Evolutionary conservation across 352 stramenopile species (phyloP), one percentile per base, ranked within the genome.

Genomic region (Phytophthora cajani): DNA sequence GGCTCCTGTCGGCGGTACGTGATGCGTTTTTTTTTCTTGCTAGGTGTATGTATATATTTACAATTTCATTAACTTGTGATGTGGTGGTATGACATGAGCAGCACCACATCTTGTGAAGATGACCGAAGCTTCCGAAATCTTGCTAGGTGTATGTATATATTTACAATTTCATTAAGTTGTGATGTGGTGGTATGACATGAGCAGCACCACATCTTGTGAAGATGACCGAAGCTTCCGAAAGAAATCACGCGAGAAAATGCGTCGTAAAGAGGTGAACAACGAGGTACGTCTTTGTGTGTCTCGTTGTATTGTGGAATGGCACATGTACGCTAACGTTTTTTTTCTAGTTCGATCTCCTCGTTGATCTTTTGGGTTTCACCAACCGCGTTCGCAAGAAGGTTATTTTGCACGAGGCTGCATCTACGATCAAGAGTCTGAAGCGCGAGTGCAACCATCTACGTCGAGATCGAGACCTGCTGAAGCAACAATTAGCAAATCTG

Each of bases 161-260:
- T 44, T 44, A n/a, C 36, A 47, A 0, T 47, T 47, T 47, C 16
- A 23, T 46, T 42, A 52, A 49, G 23, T 17, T 30, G 6, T 68
- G 11, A 42, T 33, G 14, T 44, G 32, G 67, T 6, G 27, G 83
- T 79, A 25, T 82, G 74, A 44, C 67, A 80, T 71, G 5, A 84
- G 80, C 27, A 62, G 27, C 0, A 30, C 5, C 14, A 23, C 38
- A 19, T 40, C 38, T 36, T 50, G 40, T 49, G 71, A 88, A 30
- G 75, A 88, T n/a, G 79, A 89, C 30, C 75, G 81, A 19, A 80
- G 81, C 8, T 88, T 79, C 50, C 67, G 80, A 9, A 91, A 91
- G 62, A 89, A 91, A 47, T 89, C 81, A 4, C 74, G 84, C 5
- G 84, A 91, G 44, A 91, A 91, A 63, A 91, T 89, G 80, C 75